Base-by-base conservation (phyloP, 257 asterid genomes). In the Solanum rostratum region DNA sequence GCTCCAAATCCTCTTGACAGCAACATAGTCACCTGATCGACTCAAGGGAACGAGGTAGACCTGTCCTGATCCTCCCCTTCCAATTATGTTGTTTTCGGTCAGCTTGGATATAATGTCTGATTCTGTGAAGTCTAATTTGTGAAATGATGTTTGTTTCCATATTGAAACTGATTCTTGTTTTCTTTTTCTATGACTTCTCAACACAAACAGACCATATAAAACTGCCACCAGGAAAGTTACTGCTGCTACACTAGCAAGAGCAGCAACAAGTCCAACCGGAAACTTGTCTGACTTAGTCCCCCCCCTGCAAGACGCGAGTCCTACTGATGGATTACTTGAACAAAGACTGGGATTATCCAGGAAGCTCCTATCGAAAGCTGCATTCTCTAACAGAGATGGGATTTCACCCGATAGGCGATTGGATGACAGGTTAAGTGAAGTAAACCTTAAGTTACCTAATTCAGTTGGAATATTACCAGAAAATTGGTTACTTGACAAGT, bases 51-150 rank as follows among this genome's bases (percentile, higher is more conserved):
- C 98, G 1, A 92, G 93, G 85, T 93, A 94, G 1, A 95, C 98
- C 83, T 85, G 80, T 60, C 99, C 99, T 0, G 99, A 95, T 53
- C 98, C 99, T 52, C 99, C 99, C 22, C 91, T 92, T 80, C 98
- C 99, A 13, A 95, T 91, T 43, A 88, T 10, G 63, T 91, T 91
- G 71, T 87, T 86, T 2, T 92, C 98, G 3, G 87, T 90, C 86
- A 96, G 82, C 45, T 92, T 84, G 7, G 96, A 86, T 29, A 92
- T 11, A 52, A 96, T 91, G 45, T 85, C 85, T 24, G 92, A 88
- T 88, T 90, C 96, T 1, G 97, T 91, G 93, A 96, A 94, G 49
- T 85, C 90, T 60, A 93, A 85, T 89, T 89, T 93, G 83, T 92
- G 97, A 88, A 96, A 96, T 52, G 99, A 89, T 52, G 94, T 94